Evolutionary conservation across 768 basidiomycete genomes (phyloP).

Genomic region (Leccinum boreale): DNA sequence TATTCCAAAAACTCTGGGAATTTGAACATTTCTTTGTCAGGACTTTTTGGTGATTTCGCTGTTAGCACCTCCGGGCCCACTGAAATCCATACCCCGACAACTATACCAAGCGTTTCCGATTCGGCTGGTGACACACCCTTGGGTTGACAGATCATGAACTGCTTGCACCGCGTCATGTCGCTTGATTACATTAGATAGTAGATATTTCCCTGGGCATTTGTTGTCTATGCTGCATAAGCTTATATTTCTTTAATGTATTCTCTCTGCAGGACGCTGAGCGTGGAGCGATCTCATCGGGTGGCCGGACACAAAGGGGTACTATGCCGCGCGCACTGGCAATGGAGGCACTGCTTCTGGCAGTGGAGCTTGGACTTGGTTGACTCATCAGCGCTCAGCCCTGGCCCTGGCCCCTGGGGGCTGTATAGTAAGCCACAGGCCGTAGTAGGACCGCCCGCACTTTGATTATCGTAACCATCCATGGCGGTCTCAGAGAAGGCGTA

Average conservation of each 20-base stretch:
- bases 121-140: slow-evolving; percentile 61
- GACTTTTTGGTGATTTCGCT: slow-evolving; percentile 58
- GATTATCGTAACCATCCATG: slow-evolving; percentile 14
- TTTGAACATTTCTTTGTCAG: slow-evolving; percentile 31
- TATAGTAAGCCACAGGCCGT: background rate
- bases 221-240: background rate
- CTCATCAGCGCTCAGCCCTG: background rate
- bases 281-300: background rate
- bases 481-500: slow-evolving; percentile 30
- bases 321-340: background rate
- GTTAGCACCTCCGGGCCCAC: slow-evolving; percentile 36
- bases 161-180: background rate
- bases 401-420: background rate
- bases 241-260: slow-evolving; percentile 13
- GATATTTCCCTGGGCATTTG: slow-evolving; percentile 1
- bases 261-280: background rate
- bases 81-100: slow-evolving; percentile 34
- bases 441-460: background rate
- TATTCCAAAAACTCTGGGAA: background rate
- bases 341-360: background rate
- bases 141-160: slow-evolving; percentile 30
- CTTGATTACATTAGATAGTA: slow-evolving; percentile 20
- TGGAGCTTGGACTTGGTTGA: background rate
- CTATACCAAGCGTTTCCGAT: slow-evolving; percentile 53
- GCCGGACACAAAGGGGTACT: background rate